Base-by-base conservation (phyloP, 306 rosid species). In the Vigna reflexopilosa region DNA sequence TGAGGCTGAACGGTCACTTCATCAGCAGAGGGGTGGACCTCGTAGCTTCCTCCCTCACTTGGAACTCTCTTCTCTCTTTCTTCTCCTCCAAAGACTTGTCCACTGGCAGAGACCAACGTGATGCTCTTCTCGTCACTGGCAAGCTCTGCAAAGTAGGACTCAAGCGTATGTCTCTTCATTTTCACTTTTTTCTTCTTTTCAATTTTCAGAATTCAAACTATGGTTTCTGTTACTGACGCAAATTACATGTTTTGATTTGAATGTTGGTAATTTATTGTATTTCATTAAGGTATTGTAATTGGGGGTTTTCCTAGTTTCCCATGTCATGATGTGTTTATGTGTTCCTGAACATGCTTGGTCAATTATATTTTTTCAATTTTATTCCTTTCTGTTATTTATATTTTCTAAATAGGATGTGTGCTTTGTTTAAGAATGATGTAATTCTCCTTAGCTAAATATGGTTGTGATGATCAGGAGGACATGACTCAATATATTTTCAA, bases 31-130 rank as follows among this genome's bases (percentile, higher is more conserved):
- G 94, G 7, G 1, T 56, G 14, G 94, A 92, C 70, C 79, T 89
- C 16, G 26, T 94, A 4, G 75, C 98, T 10, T 84, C 88, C 40
- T 90, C 91, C 12, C 84, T 94, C 2, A 94, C 93, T 57, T 94
- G 98, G 98, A 89, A 82, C 0, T 83, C 93, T n/a, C 95, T 80
- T 94, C 0, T 83, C 93, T n/a, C 95, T 80, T 94, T 89, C 88
- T 94, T 94, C 79, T 84, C 93, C 24, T 47, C 83, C 38, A 92
- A 83, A 78, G 81, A 93, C 0, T 88, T 92, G 57, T 45, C 97
- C 54, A 84, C 89, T 7, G 94, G 95, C 1, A 52, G 59, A 70
- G 44, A 84, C 54, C 22, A 73, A 19, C 2, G 8, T 15, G 82
- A 80, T 12, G 77, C 97, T 2, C 81, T 92, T 40, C 7, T 87